Percentiles rank a stretch among this genome's conserved stretches.
These are phyloP conservation scores for Diphasiastrum complanatum DNA, from an alignment of 83 land plant species.

Conservation along the genomic window DNA sequence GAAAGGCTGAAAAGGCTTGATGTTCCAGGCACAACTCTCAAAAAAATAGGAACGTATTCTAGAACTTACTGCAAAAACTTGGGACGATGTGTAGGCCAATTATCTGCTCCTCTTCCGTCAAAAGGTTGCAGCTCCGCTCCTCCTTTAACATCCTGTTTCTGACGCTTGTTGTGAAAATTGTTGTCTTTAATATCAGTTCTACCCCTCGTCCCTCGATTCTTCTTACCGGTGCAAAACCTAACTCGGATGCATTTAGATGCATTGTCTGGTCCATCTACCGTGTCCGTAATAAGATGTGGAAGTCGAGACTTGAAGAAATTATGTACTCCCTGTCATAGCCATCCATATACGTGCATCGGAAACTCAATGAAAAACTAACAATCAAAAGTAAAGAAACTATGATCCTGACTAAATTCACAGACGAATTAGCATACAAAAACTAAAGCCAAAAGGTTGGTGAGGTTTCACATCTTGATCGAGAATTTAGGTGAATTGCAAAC, in stretches of 20 bases:
- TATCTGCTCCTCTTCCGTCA: conserved; percentile 78
- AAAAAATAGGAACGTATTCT: conserved; percentile 47
- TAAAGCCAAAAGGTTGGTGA: too few relatives aligned
- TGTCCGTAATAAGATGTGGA: conserved; percentile 69
- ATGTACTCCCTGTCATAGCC: conserved; percentile 55
- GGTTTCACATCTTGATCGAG: too few relatives aligned
- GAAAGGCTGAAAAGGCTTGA: neutral
- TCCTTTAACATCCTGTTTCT: conserved; percentile 11
- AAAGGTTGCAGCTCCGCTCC: conserved; percentile 36
- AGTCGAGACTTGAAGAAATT: conserved; percentile 70
- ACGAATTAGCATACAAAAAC: too few relatives aligned
- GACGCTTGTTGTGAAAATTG: conserved; percentile 14
- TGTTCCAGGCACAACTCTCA: neutral
- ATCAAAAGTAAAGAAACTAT: neutral
- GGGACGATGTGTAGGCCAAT: conserved; percentile 55
- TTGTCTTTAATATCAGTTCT: conserved; percentile 49
- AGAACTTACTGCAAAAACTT: conserved; percentile 30
- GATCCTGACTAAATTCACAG: neutral
- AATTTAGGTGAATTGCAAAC: too few relatives aligned
- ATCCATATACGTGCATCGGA: neutral
- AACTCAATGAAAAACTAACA: neutral
- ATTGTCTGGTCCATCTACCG: conserved; percentile 51
- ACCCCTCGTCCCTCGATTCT: conserved; percentile 15
- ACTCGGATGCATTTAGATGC: conserved; percentile 10
- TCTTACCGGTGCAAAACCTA: conserved; percentile 10